Evolutionary conservation across 768 basidiomycete species (phyloP).

Genomic region (Dacryopinax spathularia): DNA sequence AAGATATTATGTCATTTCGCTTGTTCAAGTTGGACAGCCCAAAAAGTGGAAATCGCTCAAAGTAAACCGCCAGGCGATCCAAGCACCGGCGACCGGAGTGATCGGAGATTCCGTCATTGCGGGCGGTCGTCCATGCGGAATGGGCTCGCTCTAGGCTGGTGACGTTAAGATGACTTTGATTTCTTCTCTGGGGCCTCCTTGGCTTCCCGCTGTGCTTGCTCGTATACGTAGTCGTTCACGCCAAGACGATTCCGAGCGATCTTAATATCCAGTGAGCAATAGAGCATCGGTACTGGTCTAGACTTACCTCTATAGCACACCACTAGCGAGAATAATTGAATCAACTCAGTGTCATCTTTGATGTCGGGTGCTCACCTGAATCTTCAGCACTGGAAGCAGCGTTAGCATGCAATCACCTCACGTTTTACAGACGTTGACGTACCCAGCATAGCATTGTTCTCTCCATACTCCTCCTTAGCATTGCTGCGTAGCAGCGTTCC

Average conservation of each 20-base stretch:
- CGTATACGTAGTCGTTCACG: slow-evolving; percentile 75
- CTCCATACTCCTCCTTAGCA: slow-evolving; percentile 64
- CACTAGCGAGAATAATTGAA: neutral
- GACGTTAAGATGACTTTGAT: slow-evolving; percentile 24
- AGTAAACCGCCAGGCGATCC: no score
- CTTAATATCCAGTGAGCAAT: slow-evolving; percentile 28
- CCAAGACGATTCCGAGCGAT: slow-evolving; percentile 85
- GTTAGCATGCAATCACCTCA: neutral
- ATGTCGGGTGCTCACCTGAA: slow-evolving; percentile 9
- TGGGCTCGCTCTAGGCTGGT: no score
- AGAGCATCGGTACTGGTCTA: neutral
- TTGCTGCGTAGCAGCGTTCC: slow-evolving; percentile 84
- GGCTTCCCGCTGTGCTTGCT: slow-evolving; percentile 58
- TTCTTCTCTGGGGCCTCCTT: slow-evolving; percentile 42
- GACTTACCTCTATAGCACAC: neutral
- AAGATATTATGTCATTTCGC: no score
- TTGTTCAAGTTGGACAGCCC: no score
- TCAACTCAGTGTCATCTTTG: neutral
- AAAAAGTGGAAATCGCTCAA: no score
- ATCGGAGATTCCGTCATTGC: no score
- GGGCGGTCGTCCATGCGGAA: no score
- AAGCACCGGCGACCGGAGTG: no score
- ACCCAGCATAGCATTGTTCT: slow-evolving; percentile 93
- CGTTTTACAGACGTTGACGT: slow-evolving; percentile 14
- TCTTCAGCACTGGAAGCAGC: slow-evolving; percentile 16